Evolutionary conservation across 1,139 yeast genomes (phyloP), one percentile per base, ranked within the genome.

Genomic region (Taphrina deformans): DNA sequence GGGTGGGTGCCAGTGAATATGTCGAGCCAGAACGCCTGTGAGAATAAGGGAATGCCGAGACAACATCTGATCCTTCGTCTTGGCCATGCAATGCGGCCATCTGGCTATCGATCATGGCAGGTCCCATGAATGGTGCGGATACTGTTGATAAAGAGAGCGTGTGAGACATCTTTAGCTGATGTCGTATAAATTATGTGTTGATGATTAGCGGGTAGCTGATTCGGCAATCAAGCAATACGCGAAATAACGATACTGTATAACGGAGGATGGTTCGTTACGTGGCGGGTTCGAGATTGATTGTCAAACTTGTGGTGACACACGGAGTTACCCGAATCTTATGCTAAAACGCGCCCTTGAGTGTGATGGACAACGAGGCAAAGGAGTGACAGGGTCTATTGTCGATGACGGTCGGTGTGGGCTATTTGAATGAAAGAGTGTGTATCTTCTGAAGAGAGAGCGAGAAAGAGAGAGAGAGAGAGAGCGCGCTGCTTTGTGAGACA

Each of bases 41-140:
- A 6, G 58, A 53, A 24, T 27, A 53, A 12, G 58, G 58, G 48
- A 53, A 53, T n/a, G 48, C 29, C n/a, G 55, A n/a, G 3, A 29
- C 27, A 21, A 23, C 27, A 44, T 44, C 29, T n/a, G 24, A 2
- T 7, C 48, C 27, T n/a, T 44, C 48, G 12, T 44, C 48, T 10
- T 44, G 27, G n/a, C 26, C 21, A 9, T 44, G 48, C 18, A 38
- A 12, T 38, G 16, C 18, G 14, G 27, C 48, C 48, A n/a, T n/a
- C 9, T 10, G 24, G 27, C 2, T 6, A 23, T 9, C 7, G n/a
- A 23, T 21, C 27, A 21, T 44, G 12, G 27, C 4, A 6, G 21
- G 21, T 16, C 5, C 14, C 44, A 38, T 38, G n/a, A 38, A n/a
- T n/a, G 48, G 48, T 7, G 27, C 26, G 48, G 48, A 44, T 10